Base-by-base conservation (phyloP, 176 grass and related monocot genomes). In the Carex kokanica region DNA sequence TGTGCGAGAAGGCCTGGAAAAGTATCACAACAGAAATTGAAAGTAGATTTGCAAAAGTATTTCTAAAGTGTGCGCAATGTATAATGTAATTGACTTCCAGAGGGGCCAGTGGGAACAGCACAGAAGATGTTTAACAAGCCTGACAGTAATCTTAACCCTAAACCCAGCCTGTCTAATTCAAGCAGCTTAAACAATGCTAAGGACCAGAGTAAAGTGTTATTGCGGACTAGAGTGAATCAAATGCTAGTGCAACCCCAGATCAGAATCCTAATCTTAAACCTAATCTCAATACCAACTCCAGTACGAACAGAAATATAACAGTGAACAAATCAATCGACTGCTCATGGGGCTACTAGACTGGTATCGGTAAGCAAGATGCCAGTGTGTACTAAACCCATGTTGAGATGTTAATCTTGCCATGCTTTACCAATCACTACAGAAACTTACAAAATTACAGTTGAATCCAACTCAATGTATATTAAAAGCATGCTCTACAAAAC, bases 41-140 rank as follows among this genome's bases (percentile, higher is more conserved):
- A 41, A 20, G 67, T 43, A 71, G 6, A 45, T 23, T 43, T n/a
- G 67, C 36, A 71, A 43, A 41, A 20, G 11, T 43, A 56, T 18
- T 78, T 78, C 6, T 78, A 29, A 78, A 75, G 41, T 53, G 23
- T 53, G 11, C 1, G 16, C 71, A 53, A 53, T 74, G 43, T 51
- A 69, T 18, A 69, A n/a, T 67, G 64, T 29, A 67, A 67, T 52
- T 51, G 16, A 75, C 27, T 75, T 75, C 71, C 43, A 53, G 79
- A 87, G 78, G 81, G 56, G 81, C 75, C 83, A 74, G 84, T 69
- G 73, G 58, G 29, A 78, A 80, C 60, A 52, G 57, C 10, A 67
- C 38, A 55, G 49, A 31, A 23, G 80, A 70, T 55, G 23, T 11
- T 83, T 83, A 29, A 27, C 79, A 88, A 90, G 57, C 29, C 57